These are phyloP conservation scores for Aspergillus piperis DNA, from an alignment of 2,329 filamentous ascomycete genomes.

Conservation along the genomic window DNA sequence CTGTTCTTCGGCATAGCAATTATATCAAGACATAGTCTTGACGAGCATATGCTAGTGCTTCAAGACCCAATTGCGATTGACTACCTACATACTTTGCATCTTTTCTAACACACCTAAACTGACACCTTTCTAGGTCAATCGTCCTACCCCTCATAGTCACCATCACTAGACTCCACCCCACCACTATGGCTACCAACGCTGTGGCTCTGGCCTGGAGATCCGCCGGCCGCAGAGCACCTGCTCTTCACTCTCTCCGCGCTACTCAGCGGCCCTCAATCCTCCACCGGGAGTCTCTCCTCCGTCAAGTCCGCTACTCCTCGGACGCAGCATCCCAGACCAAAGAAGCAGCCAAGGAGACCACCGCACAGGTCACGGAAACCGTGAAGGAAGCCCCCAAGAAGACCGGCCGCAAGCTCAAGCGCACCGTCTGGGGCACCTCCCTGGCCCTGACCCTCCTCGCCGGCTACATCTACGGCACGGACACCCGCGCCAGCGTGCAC, in stretches of 20 bases:
- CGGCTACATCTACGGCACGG: conserved; percentile 69
- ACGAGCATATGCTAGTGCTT: background rate
- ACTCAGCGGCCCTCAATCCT: conserved; percentile 26
- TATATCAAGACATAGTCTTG: background rate
- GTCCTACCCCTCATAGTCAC: background rate
- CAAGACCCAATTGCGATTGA: background rate
- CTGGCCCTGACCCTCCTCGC: conserved; percentile 52
- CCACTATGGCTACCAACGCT: conserved; percentile 24
- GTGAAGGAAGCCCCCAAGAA: conserved; percentile 34
- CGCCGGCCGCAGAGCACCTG: conserved; percentile 28
- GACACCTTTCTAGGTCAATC: conserved; percentile 3
- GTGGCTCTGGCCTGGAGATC: conserved; percentile 29
- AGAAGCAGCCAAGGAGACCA: conserved; percentile 14
- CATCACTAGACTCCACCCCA: background rate
- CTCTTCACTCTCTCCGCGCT: conserved; percentile 25
- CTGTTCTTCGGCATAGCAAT: background rate
- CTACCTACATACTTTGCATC: no score
- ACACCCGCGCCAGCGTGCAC: conserved; percentile 71
- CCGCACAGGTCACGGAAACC: conserved; percentile 10
- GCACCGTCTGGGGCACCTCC: conserved; percentile 50
- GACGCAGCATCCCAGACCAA: conserved; percentile 10
- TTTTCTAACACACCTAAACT: background rate
- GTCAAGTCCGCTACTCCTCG: conserved; percentile 18
- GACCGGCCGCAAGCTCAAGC: conserved; percentile 30
- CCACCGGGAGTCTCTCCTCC: conserved; percentile 5